Percentiles rank a stretch among this genome's conserved stretches.
Evolutionary conservation across 2,329 filamentous ascomycete species (phyloP).

Genomic region (Pseudocercospora macadamiae): DNA sequence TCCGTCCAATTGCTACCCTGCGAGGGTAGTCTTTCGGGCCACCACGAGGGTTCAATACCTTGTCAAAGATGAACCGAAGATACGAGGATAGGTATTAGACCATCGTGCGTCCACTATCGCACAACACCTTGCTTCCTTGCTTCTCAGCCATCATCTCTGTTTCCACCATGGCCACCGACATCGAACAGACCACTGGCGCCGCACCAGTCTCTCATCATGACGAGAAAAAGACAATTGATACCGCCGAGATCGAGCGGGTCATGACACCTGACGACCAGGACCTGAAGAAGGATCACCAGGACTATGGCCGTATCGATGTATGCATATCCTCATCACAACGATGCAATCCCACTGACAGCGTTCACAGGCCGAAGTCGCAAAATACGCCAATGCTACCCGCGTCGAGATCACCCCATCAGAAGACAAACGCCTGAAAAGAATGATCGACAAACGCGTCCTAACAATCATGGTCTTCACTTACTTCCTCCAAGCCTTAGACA

Average conservation of each 20-base stretch:
- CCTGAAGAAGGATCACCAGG: constrained; percentile 55
- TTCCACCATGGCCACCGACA: constrained; percentile 12
- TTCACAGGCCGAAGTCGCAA: constrained; percentile 63
- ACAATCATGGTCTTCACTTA: constrained; percentile 73
- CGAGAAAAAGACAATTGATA: constrained; percentile 17
- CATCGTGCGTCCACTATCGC: not conserved
- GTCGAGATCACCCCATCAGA: constrained; percentile 64
- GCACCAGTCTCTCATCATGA: not conserved
- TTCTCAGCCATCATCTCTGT: not conserved
- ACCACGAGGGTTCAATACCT: not conserved
- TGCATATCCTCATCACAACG: not conserved
- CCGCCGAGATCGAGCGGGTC: constrained; percentile 52
- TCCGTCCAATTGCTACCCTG: constrained; percentile 21
- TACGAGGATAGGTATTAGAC: constrained; percentile 17
- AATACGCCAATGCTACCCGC: constrained; percentile 63
- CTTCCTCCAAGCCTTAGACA: constrained; percentile 71
- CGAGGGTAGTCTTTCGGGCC: not conserved
- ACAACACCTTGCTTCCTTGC: not conserved
- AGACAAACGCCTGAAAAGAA: constrained; percentile 61
- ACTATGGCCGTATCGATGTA: constrained; percentile 64
- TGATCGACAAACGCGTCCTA: constrained; percentile 70
- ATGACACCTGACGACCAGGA: constrained; percentile 49
- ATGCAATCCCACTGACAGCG: not conserved
- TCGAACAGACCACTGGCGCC: constrained; percentile 15
- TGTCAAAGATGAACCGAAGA: constrained; percentile 17